Percentiles rank a stretch among this genome's conserved stretches.
Evolutionary conservation across 2,329 filamentous ascomycete species (phyloP).

Genomic region (Pestalotiopsis sp.): DNA sequence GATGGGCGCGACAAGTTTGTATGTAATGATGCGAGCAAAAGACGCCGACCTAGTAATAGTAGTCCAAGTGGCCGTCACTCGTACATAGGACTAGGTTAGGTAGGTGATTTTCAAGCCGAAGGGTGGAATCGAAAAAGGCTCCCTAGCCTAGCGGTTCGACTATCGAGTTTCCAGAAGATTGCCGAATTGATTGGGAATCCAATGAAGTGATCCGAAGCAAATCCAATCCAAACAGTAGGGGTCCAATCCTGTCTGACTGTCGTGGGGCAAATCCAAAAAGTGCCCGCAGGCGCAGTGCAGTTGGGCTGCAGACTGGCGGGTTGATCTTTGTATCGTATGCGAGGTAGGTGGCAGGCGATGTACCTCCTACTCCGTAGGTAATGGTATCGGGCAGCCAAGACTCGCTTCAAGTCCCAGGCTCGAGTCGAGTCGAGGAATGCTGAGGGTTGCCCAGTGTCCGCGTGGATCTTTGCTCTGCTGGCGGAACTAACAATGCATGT

Average conservation of each 20-base stretch:
- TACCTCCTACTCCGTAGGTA: not conserved
- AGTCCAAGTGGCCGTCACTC: not conserved
- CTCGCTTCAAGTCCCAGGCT: not conserved
- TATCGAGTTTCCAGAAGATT: constrained; percentile 1
- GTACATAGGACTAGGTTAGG: not conserved
- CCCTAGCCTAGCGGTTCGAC: not conserved
- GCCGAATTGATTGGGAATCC: not conserved
- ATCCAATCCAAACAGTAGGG: not conserved
- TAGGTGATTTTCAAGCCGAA: not conserved
- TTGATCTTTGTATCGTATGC: not conserved
- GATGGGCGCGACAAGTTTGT: not conserved
- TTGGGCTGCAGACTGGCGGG: constrained; percentile 12
- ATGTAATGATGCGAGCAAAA: not conserved
- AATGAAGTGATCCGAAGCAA: constrained; percentile 7
- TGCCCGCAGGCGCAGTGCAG: constrained; percentile 7
- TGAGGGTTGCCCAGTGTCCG: not conserved
- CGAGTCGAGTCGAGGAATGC: not conserved
- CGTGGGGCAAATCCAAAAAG: constrained; percentile 10
- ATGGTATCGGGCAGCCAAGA: not conserved
- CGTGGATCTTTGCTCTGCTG: not conserved
- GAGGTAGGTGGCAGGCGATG: not conserved
- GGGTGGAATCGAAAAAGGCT: not conserved
- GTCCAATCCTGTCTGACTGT: constrained; percentile 4
- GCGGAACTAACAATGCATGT: not conserved
- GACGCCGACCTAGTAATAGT: not conserved